Percentiles rank a stretch among this genome's conserved stretches.
Conservation (phyloP, 2,329 filamentous ascomycete genomes). For the Paraconiothyrium brasiliense region DNA sequence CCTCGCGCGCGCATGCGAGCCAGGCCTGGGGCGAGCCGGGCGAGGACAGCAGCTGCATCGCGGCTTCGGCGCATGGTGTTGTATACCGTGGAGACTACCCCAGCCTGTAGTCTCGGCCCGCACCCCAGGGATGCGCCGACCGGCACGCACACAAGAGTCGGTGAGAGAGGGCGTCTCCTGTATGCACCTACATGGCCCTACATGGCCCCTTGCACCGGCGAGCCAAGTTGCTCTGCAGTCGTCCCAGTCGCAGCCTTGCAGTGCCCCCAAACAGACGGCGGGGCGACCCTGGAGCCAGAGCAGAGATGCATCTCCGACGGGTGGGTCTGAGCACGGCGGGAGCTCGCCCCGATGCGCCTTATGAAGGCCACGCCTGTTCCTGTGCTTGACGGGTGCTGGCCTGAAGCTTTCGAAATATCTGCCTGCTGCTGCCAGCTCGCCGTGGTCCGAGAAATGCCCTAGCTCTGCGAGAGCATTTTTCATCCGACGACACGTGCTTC, state of each 20-base stretch:
- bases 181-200: not conserved
- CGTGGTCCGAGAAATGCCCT: conserved; percentile 20
- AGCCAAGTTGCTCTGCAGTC: not conserved
- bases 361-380: not conserved
- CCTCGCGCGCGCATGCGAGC: not conserved
- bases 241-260: conserved; percentile 27
- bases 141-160: not conserved
- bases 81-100: not conserved
- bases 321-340: not conserved
- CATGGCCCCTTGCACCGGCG: conserved; percentile 12
- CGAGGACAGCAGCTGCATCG: not conserved
- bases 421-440: conserved; percentile 32
- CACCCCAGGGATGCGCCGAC: not conserved
- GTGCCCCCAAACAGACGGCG: conserved; percentile 27
- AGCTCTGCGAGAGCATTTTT: not conserved
- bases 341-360: conserved; percentile 2
- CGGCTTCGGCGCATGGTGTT: not conserved
- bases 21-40: not conserved
- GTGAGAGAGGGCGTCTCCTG: not conserved
- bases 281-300: conserved; percentile 13
- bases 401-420: conserved; percentile 21
- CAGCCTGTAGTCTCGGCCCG: not conserved
- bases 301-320: not conserved
- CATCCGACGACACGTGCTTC: conserved; percentile 29
- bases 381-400: not conserved